Evolutionary conservation across 2,329 filamentous ascomycete genomes (phyloP).

Genomic region (Penicillium sp.): DNA sequence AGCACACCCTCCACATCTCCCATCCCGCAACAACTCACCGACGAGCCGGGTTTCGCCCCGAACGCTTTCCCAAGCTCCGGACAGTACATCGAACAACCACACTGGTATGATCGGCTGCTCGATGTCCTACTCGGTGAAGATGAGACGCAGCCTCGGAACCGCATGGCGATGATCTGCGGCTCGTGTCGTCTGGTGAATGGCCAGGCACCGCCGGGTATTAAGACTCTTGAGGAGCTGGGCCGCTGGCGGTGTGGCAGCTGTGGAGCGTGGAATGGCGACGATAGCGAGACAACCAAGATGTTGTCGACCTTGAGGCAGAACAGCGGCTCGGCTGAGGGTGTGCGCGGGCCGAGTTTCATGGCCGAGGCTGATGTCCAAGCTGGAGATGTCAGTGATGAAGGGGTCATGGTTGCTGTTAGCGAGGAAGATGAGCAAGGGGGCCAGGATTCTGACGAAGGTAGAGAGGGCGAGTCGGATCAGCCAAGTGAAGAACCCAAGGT

Average conservation of each 20-base stretch:
- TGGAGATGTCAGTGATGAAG: slow-evolving; percentile 32
- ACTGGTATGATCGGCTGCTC: slow-evolving; percentile 94
- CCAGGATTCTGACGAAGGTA: slow-evolving; percentile 25
- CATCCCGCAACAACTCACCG: slow-evolving; percentile 30
- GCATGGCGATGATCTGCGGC: slow-evolving; percentile 81
- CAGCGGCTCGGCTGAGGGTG: slow-evolving; percentile 19
- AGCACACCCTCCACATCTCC: slow-evolving; percentile 15
- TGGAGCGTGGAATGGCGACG: slow-evolving; percentile 76
- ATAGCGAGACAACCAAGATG: slow-evolving; percentile 74
- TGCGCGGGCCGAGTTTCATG: slow-evolving; percentile 31
- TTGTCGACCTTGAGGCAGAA: slow-evolving; percentile 63
- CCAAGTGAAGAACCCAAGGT: slow-evolving; percentile 18
- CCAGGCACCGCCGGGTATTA: slow-evolving; percentile 86
- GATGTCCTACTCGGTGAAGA: slow-evolving; percentile 94
- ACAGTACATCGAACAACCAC: slow-evolving; percentile 52
- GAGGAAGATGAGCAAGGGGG: slow-evolving; percentile 36
- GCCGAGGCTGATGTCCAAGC: slow-evolving; percentile 24
- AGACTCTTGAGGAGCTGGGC: slow-evolving; percentile 75
- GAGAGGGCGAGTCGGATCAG: slow-evolving; percentile 5
- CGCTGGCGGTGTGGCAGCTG: slow-evolving; percentile 90
- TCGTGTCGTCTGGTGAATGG: slow-evolving; percentile 89
- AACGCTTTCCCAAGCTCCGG: slow-evolving; percentile 49
- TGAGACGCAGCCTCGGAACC: slow-evolving; percentile 88
- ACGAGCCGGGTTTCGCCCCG: slow-evolving; percentile 52
- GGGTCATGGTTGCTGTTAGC: slow-evolving; percentile 32